A percentile compares a stretch with the other conserved stretches of the same genome.
phyloP scores from a whole-genome alignment of 2,329 filamentous ascomycete genomes.

The Ophiocordyceps camponoti-leonardi region DNA sequence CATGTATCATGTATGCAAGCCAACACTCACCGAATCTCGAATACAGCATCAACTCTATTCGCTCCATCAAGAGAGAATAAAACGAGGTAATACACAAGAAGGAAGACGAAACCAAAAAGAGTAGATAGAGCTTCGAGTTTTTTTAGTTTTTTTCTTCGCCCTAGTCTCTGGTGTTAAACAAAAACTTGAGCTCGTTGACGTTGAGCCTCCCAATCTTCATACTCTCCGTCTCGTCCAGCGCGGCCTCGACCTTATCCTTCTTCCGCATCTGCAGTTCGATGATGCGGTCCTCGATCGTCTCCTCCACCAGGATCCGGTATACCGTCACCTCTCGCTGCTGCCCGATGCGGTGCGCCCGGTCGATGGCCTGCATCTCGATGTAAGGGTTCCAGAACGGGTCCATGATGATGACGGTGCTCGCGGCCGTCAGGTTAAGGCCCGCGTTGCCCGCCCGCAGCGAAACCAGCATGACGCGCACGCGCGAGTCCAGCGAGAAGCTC shows the following conservation, averaged over 20 bases:
- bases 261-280: constrained; percentile 64
- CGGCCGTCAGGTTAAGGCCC: constrained; percentile 70
- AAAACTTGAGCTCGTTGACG: constrained; percentile 47
- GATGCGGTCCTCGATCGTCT: constrained; percentile 81
- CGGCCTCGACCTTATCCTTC: constrained; percentile 56
- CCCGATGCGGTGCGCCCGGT: constrained; percentile 77
- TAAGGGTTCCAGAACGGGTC: constrained; percentile 94
- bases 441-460: constrained; percentile 69
- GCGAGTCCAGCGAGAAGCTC: constrained; percentile 44
- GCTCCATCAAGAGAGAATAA: neutral
- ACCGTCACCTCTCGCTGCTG: constrained; percentile 59
- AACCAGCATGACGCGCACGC: constrained; percentile 61
- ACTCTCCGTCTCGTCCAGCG: constrained; percentile 59
- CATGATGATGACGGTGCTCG: constrained; percentile 74
- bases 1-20: too few relatives aligned
- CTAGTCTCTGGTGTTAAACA: constrained; percentile 32
- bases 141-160: too few relatives aligned
- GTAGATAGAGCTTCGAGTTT: too few relatives aligned
- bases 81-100: neutral
- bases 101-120: too few relatives aligned
- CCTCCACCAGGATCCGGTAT: constrained; percentile 59
- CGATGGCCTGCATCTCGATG: constrained; percentile 82
- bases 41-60: too few relatives aligned
- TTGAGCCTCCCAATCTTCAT: constrained; percentile 50
- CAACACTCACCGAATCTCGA: too few relatives aligned